Base-by-base conservation (phyloP, 1,284 basidiomycete species). In the Moesziomyces parantarcticus region DNA sequence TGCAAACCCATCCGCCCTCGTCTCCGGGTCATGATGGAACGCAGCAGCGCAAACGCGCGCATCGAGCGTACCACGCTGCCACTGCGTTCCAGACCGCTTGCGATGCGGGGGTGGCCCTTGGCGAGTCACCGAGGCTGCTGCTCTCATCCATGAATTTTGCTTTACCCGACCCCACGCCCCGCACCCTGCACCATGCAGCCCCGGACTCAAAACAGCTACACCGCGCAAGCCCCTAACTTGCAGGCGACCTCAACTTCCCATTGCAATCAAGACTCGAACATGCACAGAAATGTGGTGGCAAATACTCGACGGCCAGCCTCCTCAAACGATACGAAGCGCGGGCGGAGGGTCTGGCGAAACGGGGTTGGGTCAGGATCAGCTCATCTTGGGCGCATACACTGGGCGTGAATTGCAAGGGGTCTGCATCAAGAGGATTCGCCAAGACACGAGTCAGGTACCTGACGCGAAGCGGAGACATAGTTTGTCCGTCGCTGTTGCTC, bases 121-220 rank as follows among this genome's bases (percentile, higher is more conserved):
- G 34, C 47, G 32, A 49, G 47, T 49, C 32, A 39, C 47, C 47
- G 47, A 49, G 34, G 16, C n/a, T 23, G 40, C 20, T 53, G 51
- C 42, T 44, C 34, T 44, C 34, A 20, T 41, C 51, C 41, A 53
- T 18, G 14, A 5, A 39, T 39, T 13, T 21, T 53, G 51, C 51
- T 53, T 53, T 53, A 53, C 20, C 51, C 51, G 51, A 53, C 36
- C 36, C 36, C 18, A 18, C 36, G 18, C 36, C 16, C 36, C 13
- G 29, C 29, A 32, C 29, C 29, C 29, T 32, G 29, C 29, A 32
- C 10, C 29, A 11, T 32, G 29, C 29, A 29, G 8, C 26, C 26
- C 26, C 26, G 8, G 26, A 7, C 26, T 26, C 26, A 26, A 26
- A 26, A 9, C 26, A 26, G 26, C 26, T 9, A 26, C 26, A 26